Conservation (phyloP, 148 eudicot species). For the Vaccinium myrtillus region DNA sequence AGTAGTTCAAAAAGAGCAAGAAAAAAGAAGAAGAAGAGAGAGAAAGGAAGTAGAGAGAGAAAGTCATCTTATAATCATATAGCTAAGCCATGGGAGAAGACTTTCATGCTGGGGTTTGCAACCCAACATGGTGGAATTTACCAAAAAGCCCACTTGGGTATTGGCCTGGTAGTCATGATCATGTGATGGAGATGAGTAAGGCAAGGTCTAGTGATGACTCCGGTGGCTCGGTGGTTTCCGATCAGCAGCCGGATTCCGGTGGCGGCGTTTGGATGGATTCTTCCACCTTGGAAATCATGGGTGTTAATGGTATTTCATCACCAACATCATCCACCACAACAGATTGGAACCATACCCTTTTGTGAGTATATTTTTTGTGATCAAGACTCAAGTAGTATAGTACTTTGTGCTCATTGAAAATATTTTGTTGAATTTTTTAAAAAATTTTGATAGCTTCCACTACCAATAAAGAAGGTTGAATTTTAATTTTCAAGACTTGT, state of each 20-base stretch:
- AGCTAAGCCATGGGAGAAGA: constrained; percentile 55
- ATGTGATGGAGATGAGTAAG: constrained; percentile 32
- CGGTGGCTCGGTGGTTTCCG: constrained; percentile 26
- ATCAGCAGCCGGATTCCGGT: constrained; percentile 13
- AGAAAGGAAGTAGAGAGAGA: neutral
- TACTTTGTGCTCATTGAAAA: neutral
- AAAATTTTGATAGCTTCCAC: constrained; percentile 16
- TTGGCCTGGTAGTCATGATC: constrained; percentile 28
- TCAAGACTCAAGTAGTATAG: neutral
- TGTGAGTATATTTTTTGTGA: constrained; percentile 39
- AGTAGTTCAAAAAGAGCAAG: neutral
- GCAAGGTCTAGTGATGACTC: constrained; percentile 26
- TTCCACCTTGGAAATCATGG: constrained; percentile 44
- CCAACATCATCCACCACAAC: constrained; percentile 43
- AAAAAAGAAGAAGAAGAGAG: neutral
- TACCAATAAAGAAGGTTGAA: constrained; percentile 17
- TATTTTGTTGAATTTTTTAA: neutral
- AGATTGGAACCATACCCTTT: constrained; percentile 50
- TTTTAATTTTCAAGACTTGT: constrained; percentile 11
- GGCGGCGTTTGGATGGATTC: constrained; percentile 31
- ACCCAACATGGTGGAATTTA: constrained; percentile 58
- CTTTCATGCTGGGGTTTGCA: constrained; percentile 65
- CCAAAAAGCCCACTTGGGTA: constrained; percentile 39
- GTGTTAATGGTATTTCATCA: constrained; percentile 35
- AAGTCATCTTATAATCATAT: neutral